Percentiles rank a stretch among this genome's conserved stretches.
Evolutionary conservation across 75 land plant genomes (phyloP).

Genomic region (Adiantum capillusveneris): DNA sequence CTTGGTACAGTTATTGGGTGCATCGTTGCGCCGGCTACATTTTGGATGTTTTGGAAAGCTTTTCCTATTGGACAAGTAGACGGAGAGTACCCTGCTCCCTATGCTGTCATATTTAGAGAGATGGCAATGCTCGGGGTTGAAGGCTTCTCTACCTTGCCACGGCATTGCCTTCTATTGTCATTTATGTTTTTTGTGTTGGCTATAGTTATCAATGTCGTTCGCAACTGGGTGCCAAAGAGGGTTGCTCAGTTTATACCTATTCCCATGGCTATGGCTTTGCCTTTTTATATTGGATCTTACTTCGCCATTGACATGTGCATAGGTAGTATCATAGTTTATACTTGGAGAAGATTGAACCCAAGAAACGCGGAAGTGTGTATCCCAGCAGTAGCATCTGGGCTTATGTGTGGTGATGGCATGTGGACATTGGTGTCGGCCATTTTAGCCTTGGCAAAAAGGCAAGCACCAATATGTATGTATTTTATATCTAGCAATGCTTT

Average conservation of each 20-base stretch:
- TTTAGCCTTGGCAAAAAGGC: slow-evolving; percentile 48
- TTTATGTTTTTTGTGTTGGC: slow-evolving; percentile 29
- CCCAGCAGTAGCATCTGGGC: slow-evolving; percentile 81
- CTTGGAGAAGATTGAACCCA: slow-evolving; percentile 41
- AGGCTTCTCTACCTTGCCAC: slow-evolving; percentile 55
- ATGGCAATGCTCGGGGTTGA: slow-evolving; percentile 68
- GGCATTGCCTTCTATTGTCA: slow-evolving; percentile 46
- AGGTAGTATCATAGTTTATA: slow-evolving; percentile 61
- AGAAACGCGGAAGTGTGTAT: slow-evolving; percentile 43
- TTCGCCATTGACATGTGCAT: slow-evolving; percentile 82
- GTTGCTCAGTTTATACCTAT: slow-evolving; percentile 55
- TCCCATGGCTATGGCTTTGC: slow-evolving; percentile 89
- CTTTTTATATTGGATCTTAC: slow-evolving; percentile 72
- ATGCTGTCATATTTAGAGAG: slow-evolving; percentile 47
- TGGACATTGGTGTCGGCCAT: slow-evolving; percentile 68
- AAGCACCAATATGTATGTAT: slow-evolving; percentile 64
- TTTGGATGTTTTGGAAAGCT: slow-evolving; percentile 69
- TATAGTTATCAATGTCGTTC: neutral
- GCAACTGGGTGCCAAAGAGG: slow-evolving; percentile 19
- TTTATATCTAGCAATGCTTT: neutral
- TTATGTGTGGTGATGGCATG: slow-evolving; percentile 75
- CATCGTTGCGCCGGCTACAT: slow-evolving; percentile 48
- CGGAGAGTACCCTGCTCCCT: slow-evolving; percentile 64
- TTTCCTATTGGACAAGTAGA: slow-evolving; percentile 51
- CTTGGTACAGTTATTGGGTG: slow-evolving; percentile 67